Evolutionary conservation across 352 stramenopile genomes (phyloP).

Genomic region (Phytophthora foliorum): DNA sequence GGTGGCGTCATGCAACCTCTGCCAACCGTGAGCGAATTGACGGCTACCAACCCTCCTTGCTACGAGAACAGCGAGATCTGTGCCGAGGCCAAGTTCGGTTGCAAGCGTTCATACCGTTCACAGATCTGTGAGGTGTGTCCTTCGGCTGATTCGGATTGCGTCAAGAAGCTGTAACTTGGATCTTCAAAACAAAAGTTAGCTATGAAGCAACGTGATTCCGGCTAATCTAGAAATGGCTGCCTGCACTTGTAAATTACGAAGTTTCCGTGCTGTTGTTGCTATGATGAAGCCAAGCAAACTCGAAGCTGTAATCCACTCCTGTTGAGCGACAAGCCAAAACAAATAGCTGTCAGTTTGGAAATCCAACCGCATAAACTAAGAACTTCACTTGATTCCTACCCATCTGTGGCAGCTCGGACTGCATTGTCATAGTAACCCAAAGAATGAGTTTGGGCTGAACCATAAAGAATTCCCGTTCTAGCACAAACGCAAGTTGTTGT

Average conservation of each 20-base stretch:
- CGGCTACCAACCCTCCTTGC: constrained; percentile 58
- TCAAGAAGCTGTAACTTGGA: background rate
- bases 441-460: constrained; percentile 36
- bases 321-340: background rate
- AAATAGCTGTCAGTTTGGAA: background rate
- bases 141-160: constrained; percentile 28
- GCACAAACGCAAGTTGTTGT: constrained; percentile 34
- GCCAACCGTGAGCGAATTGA: constrained; percentile 39
- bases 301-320: constrained; percentile 38
- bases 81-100: constrained; percentile 55
- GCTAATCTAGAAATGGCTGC: background rate
- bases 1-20: constrained; percentile 57
- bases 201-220: background rate
- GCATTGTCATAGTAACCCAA: constrained; percentile 37
- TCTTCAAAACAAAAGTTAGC: background rate
- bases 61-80: constrained; percentile 69
- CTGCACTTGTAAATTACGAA: background rate
- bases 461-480: constrained; percentile 32
- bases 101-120: constrained; percentile 58
- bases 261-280: constrained; percentile 7
- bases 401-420: constrained; percentile 29
- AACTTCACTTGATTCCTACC: constrained; percentile 10
- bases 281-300: constrained; percentile 32
- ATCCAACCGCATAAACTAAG: background rate
- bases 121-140: constrained; percentile 74